These are phyloP conservation scores for Rasamsonia emersonii DNA, from an alignment of 2,329 filamentous ascomycete species.

Conservation along the genomic window DNA sequence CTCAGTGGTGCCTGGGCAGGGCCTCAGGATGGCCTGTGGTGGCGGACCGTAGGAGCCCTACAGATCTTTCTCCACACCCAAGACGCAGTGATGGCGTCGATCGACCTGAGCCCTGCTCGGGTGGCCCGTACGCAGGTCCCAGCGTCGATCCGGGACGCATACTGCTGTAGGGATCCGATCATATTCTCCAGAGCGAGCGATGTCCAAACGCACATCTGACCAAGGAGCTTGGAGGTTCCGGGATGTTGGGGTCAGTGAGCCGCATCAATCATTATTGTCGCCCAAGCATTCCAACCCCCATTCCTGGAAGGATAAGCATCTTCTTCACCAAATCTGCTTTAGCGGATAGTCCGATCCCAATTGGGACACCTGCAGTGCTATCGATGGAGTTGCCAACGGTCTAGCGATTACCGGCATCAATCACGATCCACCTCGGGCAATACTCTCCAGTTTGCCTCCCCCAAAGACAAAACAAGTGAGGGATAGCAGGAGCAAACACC, in stretches of 20 bases:
- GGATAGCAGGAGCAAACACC: too few relatives aligned
- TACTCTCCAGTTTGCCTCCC: too few relatives aligned
- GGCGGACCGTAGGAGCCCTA: constrained; percentile 8
- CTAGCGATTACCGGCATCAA: constrained; percentile 10
- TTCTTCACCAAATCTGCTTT: constrained; percentile 6
- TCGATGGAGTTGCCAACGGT: constrained; percentile 8
- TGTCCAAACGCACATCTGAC: too few relatives aligned
- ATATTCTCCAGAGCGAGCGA: too few relatives aligned
- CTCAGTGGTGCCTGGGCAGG: constrained; percentile 11
- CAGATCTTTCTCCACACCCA: constrained; percentile 9
- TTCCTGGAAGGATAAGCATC: constrained; percentile 7
- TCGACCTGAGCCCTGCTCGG: constrained; percentile 13
- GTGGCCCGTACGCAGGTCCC: constrained; percentile 11
- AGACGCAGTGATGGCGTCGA: constrained; percentile 13
- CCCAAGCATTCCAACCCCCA: constrained; percentile 10
- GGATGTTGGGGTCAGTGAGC: constrained; percentile 8
- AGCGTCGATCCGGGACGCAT: constrained; percentile 10
- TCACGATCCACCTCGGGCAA: constrained; percentile 8
- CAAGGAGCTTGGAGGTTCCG: constrained; percentile 5
- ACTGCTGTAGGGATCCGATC: too few relatives aligned
- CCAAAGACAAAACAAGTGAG: too few relatives aligned
- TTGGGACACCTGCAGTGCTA: constrained; percentile 10
- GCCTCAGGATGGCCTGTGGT: constrained; percentile 9
- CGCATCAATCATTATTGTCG: constrained; percentile 5
- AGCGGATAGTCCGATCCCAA: constrained; percentile 6